phyloP scores from a whole-genome alignment of 1,139 yeast genomes.

The Candida sojae region DNA sequence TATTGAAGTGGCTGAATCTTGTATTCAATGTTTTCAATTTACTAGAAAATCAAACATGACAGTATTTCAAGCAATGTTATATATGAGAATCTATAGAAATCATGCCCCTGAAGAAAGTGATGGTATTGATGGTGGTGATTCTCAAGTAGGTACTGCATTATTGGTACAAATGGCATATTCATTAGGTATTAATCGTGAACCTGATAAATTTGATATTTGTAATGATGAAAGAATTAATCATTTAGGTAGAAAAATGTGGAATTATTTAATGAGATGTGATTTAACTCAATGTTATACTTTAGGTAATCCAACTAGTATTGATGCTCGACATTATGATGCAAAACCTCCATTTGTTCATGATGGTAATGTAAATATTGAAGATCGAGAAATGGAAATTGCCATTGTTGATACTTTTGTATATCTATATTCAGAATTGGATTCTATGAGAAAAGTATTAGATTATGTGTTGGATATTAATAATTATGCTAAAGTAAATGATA shows the following conservation, averaged over 20 bases:
- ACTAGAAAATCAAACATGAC: slow-evolving; percentile 50
- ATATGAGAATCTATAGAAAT: slow-evolving; percentile 37
- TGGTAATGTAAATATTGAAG: slow-evolving; percentile 24
- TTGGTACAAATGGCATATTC: slow-evolving; percentile 45
- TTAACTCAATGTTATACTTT: slow-evolving; percentile 26
- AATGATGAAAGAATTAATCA: slow-evolving; percentile 32
- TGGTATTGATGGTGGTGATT: slow-evolving; percentile 48
- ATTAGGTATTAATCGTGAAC: slow-evolving; percentile 50
- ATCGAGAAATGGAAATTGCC: slow-evolving; percentile 25
- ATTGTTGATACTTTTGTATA: slow-evolving; percentile 16
- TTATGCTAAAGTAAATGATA: slow-evolving; percentile 22
- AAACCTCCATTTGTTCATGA: slow-evolving; percentile 26
- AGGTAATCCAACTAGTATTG: slow-evolving; percentile 29
- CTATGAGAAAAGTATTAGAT: slow-evolving; percentile 17
- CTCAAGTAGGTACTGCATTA: slow-evolving; percentile 37
- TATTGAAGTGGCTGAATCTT: slow-evolving; percentile 51
- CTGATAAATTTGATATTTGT: slow-evolving; percentile 26
- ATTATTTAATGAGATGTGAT: slow-evolving; percentile 28
- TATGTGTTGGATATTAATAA: slow-evolving; percentile 24
- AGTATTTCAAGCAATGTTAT: slow-evolving; percentile 49
- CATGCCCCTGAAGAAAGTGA: slow-evolving; percentile 57
- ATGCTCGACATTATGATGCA: slow-evolving; percentile 25
- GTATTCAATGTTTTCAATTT: slow-evolving; percentile 53
- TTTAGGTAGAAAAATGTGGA: slow-evolving; percentile 57
- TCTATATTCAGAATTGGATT: slow-evolving; percentile 7